phyloP scores from a whole-genome alignment of 208 protist genomes.

The Acanthamoeba divionensis region DNA sequence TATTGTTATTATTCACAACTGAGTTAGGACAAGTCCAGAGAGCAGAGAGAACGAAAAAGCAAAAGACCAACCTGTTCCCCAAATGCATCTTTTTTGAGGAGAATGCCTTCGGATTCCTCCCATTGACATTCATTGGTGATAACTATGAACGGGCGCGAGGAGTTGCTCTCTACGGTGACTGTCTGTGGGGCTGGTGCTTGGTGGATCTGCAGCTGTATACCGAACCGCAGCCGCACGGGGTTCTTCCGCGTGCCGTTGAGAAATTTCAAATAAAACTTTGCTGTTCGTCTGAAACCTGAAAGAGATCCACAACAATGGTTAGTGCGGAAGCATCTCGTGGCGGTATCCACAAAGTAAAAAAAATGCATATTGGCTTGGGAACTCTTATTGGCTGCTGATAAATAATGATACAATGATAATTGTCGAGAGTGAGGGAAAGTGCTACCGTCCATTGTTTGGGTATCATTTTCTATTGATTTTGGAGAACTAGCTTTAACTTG shows the following conservation, averaged over 20 bases:
- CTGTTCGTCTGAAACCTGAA: neutral
- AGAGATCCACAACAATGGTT: neutral
- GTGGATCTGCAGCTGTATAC: conserved; percentile 64
- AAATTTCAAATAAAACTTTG: conserved; percentile 68
- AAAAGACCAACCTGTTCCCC: conserved; percentile 53
- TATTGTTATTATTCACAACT: neutral
- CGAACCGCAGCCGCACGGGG: conserved; percentile 63
- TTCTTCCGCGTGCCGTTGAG: conserved; percentile 67
- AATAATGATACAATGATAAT: neutral
- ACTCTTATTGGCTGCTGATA: too few species aligned
- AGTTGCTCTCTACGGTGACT: conserved; percentile 56
- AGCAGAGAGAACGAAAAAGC: too few species aligned
- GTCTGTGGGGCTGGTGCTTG: neutral
- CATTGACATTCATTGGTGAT: conserved; percentile 73
- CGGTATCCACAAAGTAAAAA: too few species aligned
- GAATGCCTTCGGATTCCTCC: conserved; percentile 56
- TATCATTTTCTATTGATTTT: conserved; percentile 67
- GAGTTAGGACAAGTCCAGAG: neutral
- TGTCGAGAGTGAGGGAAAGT: neutral
- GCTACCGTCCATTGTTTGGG: conserved; percentile 58
- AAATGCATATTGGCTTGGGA: too few species aligned
- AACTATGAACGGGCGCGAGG: conserved; percentile 64
- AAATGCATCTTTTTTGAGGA: conserved; percentile 70
- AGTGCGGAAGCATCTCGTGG: neutral
- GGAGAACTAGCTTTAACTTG: conserved; percentile 48